phyloP scores from a whole-genome alignment of 768 basidiomycete species.

The Stropharia rugosoannulata region DNA sequence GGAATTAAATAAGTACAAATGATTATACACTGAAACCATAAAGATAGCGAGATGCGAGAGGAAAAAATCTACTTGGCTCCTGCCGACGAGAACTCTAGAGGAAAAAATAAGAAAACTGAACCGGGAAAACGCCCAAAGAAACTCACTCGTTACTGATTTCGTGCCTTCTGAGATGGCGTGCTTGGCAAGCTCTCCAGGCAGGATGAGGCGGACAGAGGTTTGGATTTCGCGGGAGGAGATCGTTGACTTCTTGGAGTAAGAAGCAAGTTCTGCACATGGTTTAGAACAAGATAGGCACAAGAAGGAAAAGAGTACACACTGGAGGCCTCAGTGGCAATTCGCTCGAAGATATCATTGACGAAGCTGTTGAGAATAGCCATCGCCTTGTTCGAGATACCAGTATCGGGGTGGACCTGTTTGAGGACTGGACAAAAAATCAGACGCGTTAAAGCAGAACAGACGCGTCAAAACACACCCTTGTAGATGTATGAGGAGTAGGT shows the following conservation, averaged over 20 bases:
- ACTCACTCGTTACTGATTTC: slow-evolving; percentile 83
- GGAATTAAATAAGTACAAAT: slow-evolving; percentile 32
- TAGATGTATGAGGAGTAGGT: slow-evolving; percentile 94
- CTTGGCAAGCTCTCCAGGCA: slow-evolving; percentile 94
- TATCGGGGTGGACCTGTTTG: slow-evolving; percentile 98
- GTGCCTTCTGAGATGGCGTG: slow-evolving; percentile 94
- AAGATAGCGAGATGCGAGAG: slow-evolving; percentile 17
- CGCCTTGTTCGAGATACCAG: slow-evolving; percentile 99
- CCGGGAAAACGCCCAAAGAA: background rate
- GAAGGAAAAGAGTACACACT: slow-evolving; percentile 47
- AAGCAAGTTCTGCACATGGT: slow-evolving; percentile 73
- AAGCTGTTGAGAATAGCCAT: slow-evolving; percentile 97
- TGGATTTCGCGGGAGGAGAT: slow-evolving; percentile 99
- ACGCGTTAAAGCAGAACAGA: background rate
- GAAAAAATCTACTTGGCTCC: slow-evolving; percentile 54
- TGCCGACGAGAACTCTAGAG: slow-evolving; percentile 65
- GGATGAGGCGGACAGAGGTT: slow-evolving; percentile 94
- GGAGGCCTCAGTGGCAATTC: slow-evolving; percentile 89
- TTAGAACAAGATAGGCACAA: slow-evolving; percentile 4
- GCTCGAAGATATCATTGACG: slow-evolving; percentile 94
- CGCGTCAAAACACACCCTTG: slow-evolving; percentile 53
- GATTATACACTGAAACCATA: slow-evolving; percentile 27
- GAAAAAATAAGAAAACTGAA: background rate
- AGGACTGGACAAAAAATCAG: slow-evolving; percentile 55
- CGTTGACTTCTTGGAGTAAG: slow-evolving; percentile 98